Conservation (phyloP, 208 protist genomes). For the Trichomonas tenax region DNA sequence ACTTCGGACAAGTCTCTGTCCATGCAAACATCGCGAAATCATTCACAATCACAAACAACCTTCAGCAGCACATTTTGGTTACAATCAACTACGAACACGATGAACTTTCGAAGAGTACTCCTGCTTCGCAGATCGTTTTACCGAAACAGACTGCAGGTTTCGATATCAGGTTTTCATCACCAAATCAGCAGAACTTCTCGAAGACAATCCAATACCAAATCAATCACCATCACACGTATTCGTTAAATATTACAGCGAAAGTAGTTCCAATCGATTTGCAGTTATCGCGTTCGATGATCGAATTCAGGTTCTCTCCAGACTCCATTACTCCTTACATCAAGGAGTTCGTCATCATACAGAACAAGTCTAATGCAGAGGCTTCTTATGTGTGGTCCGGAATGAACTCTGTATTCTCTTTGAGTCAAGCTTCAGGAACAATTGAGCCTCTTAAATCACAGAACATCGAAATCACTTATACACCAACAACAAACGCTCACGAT, state of each 20-base stretch:
- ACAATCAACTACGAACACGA: background rate
- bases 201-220: background rate
- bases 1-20: background rate
- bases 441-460: background rate
- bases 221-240: background rate
- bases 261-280: background rate
- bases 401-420: background rate
- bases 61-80: background rate
- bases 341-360: background rate
- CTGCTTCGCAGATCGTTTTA: background rate
- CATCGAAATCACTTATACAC: background rate
- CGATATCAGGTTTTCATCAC: background rate
- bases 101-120: background rate
- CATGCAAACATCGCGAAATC: background rate
- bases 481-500: background rate
- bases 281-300: background rate
- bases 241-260: background rate
- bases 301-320: background rate
- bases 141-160: background rate
- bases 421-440: background rate
- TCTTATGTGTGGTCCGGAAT: background rate
- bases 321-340: background rate
- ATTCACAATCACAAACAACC: background rate
- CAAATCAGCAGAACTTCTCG: background rate
- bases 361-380: background rate